Evolutionary conservation across 73 alveolate genomes (phyloP).

Genomic region (Paramecium biaurelia): DNA sequence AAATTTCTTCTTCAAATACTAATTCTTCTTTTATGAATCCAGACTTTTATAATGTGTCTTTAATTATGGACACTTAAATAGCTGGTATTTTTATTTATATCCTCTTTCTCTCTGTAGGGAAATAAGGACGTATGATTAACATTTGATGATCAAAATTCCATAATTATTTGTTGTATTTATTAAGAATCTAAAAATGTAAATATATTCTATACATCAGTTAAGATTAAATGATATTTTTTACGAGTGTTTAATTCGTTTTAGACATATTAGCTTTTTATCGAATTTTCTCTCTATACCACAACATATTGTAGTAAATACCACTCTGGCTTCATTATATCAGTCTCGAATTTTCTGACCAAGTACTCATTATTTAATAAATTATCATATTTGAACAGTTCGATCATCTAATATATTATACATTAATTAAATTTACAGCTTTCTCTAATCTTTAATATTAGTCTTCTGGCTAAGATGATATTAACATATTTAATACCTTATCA

Average conservation of each 20-base stretch:
- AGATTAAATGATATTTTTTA: constrained; percentile 20
- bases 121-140: constrained; percentile 11
- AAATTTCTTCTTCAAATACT: neutral
- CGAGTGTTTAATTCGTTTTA: constrained; percentile 25
- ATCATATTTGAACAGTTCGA: constrained; percentile 7
- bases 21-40: constrained; percentile 7
- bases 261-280: constrained; percentile 46
- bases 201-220: neutral
- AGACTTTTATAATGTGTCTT: neutral
- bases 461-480: neutral
- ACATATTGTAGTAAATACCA: constrained; percentile 11
- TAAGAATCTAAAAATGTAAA: neutral
- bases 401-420: constrained; percentile 21
- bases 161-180: neutral
- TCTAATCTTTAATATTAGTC: neutral
- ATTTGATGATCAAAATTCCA: constrained; percentile 1
- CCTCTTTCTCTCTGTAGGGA: constrained; percentile 32
- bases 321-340: neutral
- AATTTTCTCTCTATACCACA: constrained; percentile 36
- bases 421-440: neutral
- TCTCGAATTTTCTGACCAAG: constrained; percentile 15
- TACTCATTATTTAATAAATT: constrained; percentile 23
- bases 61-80: neutral
- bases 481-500: neutral
- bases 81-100: neutral